Evolutionary conservation across 2,329 filamentous ascomycete genomes (phyloP), one percentile per base, ranked within the genome.

Genomic region (Zymoseptoria ardabiliae): DNA sequence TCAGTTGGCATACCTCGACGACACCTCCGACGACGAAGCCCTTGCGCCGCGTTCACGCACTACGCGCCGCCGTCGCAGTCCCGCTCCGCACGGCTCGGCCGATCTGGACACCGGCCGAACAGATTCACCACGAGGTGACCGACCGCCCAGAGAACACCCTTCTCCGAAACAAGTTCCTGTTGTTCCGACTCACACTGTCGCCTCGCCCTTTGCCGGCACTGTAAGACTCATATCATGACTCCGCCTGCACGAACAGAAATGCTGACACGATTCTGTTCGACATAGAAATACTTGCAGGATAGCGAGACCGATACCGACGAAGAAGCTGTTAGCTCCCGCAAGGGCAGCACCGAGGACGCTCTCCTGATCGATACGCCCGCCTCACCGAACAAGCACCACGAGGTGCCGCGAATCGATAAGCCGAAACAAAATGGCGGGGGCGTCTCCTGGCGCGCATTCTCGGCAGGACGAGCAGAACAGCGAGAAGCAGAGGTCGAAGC

Each of bases 401-500:
- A 70, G 23, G 66, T 71, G 48, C 69, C 68, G 59, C 61, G 69
- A 17, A 67, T 71, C 23, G 69, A 72, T 63, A 72, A 71, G 60
- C 65, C 65, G 45, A 72, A 71, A 59, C 61, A 66, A 48, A 63
- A 67, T 64, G 70, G 70, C 41, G 65, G 63, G 23, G 70, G 70
- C 52, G 66, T 72, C 52, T 72, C 70, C 61, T 72, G 70, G 70
- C 66, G 69, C 61, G 69, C 70, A 53, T 72, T 72, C 64, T 72
- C 70, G 35, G 67, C 68, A 48, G 64, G 68, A 30, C 64, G 70
- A 60, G 61, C 66, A 54, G 70, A 72, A 56, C 70, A 72, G 59
- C 65, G 68, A 41, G 64, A 61, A 55, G 65, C 68, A 58, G 70
- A 72, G 66, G 61, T 72, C 63, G 69, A 71, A 57, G 66, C 69